Evolutionary conservation across 768 basidiomycete genomes (phyloP), one percentile per base, ranked within the genome.

Genomic region (Tremella fuciformis): DNA sequence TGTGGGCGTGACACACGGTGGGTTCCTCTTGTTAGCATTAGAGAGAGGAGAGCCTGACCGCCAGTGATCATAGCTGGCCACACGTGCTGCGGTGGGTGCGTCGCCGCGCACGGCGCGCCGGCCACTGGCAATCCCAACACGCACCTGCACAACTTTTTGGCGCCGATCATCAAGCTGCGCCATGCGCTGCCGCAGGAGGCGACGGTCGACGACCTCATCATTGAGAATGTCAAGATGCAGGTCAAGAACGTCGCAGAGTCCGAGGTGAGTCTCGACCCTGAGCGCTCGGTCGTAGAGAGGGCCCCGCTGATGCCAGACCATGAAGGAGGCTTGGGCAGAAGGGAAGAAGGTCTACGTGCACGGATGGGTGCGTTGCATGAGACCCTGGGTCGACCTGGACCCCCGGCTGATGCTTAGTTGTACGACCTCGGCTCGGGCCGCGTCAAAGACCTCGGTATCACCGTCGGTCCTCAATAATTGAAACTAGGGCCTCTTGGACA

Each of bases 1-100:
- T 64, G 79, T 92, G 57, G 84, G 86, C 57, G 85, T 90, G 21
- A 80, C 86, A 78, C 87, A 92, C 80, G 84, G 89, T 89, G 74
- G 74, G 81, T 83, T 67, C 40, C 73, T 75, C 69, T 74, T 26
- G 60, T 52, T 57, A 60, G 50, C 19, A n/a, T 2, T 6, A 22
- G 16, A 18, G 2, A 11, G 11, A 1, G 18, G 6, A 22, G 3
- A 16, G 24, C 49, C 58, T 64, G 46, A 59, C 46, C 38, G 15
- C 18, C 40, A 90, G 88, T 93, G 60, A 79, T 89, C 61, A 79
- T 93, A 66, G 88, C 86, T 22, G 91, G 91, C 16, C 91, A 94
- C 73, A 85, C 86, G 11, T 80, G 84, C 55, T 94, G 91, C 72
- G 91, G 89, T 55, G 91, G 91, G 52, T 78, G 76, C 47, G 84